Percentiles rank a stretch among this genome's conserved stretches.
phyloP scores from a whole-genome alignment of 2,329 filamentous ascomycete genomes.

The Zopfia rhizophila region DNA sequence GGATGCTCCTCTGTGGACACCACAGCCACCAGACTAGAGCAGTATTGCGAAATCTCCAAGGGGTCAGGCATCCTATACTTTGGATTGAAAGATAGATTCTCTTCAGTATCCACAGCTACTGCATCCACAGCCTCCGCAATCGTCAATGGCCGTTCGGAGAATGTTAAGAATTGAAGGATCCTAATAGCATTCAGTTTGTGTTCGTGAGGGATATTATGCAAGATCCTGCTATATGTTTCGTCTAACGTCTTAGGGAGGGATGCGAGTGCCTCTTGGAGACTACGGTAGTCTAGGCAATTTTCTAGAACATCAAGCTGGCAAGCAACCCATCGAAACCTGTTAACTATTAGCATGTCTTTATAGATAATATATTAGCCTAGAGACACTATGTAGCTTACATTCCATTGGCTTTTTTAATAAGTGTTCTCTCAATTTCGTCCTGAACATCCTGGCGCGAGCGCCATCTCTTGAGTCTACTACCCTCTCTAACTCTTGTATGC shows the following conservation, averaged over 20 bases:
- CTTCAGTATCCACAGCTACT: slow-evolving; percentile 1
- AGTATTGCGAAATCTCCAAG: slow-evolving; percentile 37
- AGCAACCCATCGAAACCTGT: slow-evolving; percentile 8
- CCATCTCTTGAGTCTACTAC: slow-evolving; percentile 35
- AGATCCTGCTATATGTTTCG: slow-evolving; percentile 4
- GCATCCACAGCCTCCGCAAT: neutral
- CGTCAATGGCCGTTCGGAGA: neutral
- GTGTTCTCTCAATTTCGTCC: neutral
- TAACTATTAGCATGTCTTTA: neutral
- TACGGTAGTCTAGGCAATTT: neutral
- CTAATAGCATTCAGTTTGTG: neutral
- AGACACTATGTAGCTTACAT: slow-evolving; percentile 21
- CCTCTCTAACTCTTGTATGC: slow-evolving; percentile 20
- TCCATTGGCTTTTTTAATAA: slow-evolving; percentile 32
- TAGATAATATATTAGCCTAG: too few relatives aligned
- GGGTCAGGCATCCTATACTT: neutral
- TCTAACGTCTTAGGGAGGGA: neutral
- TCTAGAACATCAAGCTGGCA: slow-evolving; percentile 4
- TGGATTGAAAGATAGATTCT: neutral
- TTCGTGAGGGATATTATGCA: neutral
- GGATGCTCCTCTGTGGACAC: neutral
- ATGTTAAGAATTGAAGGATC: neutral
- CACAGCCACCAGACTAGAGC: slow-evolving; percentile 34
- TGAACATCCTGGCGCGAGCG: slow-evolving; percentile 15
- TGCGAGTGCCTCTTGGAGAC: neutral